Percentiles rank a stretch among this genome's conserved stretches.
phyloP scores from a whole-genome alignment of 257 asterid species.

The Echium plantagineum region DNA sequence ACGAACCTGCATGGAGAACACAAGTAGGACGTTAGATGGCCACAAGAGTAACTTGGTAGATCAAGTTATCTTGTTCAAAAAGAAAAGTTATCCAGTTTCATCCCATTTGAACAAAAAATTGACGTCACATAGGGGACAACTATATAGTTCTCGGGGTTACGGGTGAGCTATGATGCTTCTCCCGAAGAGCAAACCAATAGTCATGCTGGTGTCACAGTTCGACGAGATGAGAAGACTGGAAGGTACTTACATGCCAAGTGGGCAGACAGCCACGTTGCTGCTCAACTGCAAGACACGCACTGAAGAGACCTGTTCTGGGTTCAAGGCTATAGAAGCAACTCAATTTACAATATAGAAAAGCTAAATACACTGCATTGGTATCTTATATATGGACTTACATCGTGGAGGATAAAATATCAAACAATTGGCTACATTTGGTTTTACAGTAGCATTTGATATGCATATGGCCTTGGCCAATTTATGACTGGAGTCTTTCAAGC shows the following conservation, averaged over 20 bases:
- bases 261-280: constrained; percentile 60
- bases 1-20: constrained; percentile 50
- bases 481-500: constrained; percentile 21
- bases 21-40: not conserved
- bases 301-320: constrained; percentile 53
- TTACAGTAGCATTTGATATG: constrained; percentile 53
- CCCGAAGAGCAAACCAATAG: not conserved
- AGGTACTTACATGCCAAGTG: constrained; percentile 67
- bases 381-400: constrained; percentile 30
- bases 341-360: constrained; percentile 8
- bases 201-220: constrained; percentile 1
- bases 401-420: constrained; percentile 69
- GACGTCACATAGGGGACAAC: not conserved
- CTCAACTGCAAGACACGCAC: constrained; percentile 74
- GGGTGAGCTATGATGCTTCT: not conserved
- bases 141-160: not conserved
- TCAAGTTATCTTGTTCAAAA: no score
- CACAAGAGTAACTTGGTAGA: not conserved
- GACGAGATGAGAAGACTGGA: constrained; percentile 1
- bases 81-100: no score
- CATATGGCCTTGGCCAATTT: constrained; percentile 77
- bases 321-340: constrained; percentile 38
- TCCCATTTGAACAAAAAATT: not conserved
- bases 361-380: constrained; percentile 3
- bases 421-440: constrained; percentile 49